A percentile compares a stretch with the other conserved stretches of the same genome.
Conservation (phyloP, 2,329 filamentous ascomycete species). For the Claviceps sp. region DNA sequence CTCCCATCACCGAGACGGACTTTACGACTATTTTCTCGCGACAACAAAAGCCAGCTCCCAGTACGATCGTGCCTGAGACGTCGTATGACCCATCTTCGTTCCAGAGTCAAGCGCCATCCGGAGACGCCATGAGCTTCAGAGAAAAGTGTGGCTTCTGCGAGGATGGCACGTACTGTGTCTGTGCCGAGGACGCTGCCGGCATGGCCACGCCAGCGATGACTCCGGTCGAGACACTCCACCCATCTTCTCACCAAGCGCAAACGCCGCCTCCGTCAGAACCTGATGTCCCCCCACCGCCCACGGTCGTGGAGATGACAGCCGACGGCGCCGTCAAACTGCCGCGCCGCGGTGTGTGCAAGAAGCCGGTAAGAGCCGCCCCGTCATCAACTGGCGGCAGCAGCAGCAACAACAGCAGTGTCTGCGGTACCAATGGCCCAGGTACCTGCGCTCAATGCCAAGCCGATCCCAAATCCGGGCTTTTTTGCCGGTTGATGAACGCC, state of each 20-base stretch:
- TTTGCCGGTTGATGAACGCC: conserved; percentile 69
- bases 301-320: conserved; percentile 45
- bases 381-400: background rate
- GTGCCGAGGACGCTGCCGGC: conserved; percentile 47
- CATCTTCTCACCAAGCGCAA: conserved; percentile 34
- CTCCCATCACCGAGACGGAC: conserved; percentile 53
- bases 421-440: conserved; percentile 58
- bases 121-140: conserved; percentile 31
- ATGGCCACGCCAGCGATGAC: conserved; percentile 27
- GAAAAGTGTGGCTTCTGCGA: conserved; percentile 75
- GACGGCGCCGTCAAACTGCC: conserved; percentile 50
- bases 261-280: conserved; percentile 49
- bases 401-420: conserved; percentile 23
- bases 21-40: conserved; percentile 55
- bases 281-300: conserved; percentile 37
- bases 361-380: conserved; percentile 14
- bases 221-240: conserved; percentile 25
- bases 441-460: conserved; percentile 66
- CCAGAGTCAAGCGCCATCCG: conserved; percentile 19
- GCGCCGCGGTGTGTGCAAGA: conserved; percentile 17
- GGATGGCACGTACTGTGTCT: conserved; percentile 71
- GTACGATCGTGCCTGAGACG: background rate
- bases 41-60: conserved; percentile 14
- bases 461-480: conserved; percentile 68
- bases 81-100: conserved; percentile 2